Evolutionary conservation across 371 early-diverging fungal species (phyloP), one percentile per base, ranked within the genome.

Genomic region (Phascolomyces articulosus): DNA sequence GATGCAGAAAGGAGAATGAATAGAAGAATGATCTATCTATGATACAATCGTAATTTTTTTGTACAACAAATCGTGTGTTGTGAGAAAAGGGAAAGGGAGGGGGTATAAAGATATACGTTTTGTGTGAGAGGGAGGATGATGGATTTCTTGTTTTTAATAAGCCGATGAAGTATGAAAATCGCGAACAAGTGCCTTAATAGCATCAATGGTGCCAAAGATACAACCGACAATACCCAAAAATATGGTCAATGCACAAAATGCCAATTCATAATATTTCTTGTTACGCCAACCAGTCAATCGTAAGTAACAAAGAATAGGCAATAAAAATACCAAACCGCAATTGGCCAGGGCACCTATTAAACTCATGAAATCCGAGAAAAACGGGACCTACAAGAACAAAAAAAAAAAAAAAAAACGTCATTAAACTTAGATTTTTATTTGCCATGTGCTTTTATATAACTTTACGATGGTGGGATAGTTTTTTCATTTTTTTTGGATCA

Each of bases 341-440:
- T 87, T 90, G 29, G 87, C 80, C 58, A 90, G 67, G 4, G 91
- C 88, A 20, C 91, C 91, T 49, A 93, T 73, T 13, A 93, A 72
- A 65, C 87, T 84, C 91, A 93, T 90, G 55, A 90, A 83, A 55
- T 90, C 88, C 40, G 85, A 86, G 65, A 93, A 91, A 73, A 68
- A 89, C 11, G 93, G 93, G 21, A 58, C 58, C 58, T 58, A 23
- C 40, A 38, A 1, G 7, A n/a, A 56, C n/a, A 6, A 13, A 13
- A 44, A 15, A 4, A 44, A 44, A 18, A 44, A 8, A 8, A 8
- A 44, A 13, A 18, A 13, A 44, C 16, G 44, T 44, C 44, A 44
- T 8, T n/a, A 34, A 34, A 34, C 34, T 34, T 1, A 9, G 6
- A 9, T 34, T 34, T 44, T 18, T 16, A 44, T 15, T 8, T 44